Evolutionary conservation across 768 basidiomycete species (phyloP).

Genomic region (Tricholoma matsutake): DNA sequence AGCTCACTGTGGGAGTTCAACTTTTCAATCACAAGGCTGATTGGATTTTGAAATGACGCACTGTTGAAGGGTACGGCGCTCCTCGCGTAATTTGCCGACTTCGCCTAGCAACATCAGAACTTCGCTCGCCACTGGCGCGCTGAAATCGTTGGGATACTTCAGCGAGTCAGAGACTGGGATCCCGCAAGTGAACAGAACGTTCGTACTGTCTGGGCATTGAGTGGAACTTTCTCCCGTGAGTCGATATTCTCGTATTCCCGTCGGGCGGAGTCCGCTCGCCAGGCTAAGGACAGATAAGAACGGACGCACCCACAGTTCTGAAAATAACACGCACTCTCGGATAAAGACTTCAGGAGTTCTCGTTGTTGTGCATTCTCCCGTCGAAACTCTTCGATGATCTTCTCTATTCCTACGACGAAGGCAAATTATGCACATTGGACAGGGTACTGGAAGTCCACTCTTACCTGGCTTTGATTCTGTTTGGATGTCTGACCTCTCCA

Average conservation of each 20-base stretch:
- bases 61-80: slow-evolving; percentile 76
- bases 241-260: slow-evolving; percentile 67
- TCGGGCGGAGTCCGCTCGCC: slow-evolving; percentile 60
- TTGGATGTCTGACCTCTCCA: neutral
- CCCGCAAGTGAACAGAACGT: neutral
- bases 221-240: slow-evolving; percentile 68
- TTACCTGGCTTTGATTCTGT: neutral
- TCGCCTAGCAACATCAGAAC: slow-evolving; percentile 80
- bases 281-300: slow-evolving; percentile 38
- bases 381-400: slow-evolving; percentile 55
- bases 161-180: neutral
- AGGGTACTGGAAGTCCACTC: neutral
- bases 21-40: neutral
- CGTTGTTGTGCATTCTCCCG: slow-evolving; percentile 59
- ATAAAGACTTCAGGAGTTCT: slow-evolving; percentile 50
- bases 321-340: slow-evolving; percentile 45
- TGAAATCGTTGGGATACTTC: slow-evolving; percentile 85
- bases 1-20: slow-evolving; percentile 54
- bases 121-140: slow-evolving; percentile 76
- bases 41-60: slow-evolving; percentile 28
- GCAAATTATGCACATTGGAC: neutral
- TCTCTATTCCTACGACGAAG: slow-evolving; percentile 48
- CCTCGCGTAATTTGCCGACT: slow-evolving; percentile 79
- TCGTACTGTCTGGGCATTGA: slow-evolving; percentile 69
- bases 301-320: neutral